Conservation (phyloP, 2,329 filamentous ascomycete genomes). For the Scedosporium boydii region DNA sequence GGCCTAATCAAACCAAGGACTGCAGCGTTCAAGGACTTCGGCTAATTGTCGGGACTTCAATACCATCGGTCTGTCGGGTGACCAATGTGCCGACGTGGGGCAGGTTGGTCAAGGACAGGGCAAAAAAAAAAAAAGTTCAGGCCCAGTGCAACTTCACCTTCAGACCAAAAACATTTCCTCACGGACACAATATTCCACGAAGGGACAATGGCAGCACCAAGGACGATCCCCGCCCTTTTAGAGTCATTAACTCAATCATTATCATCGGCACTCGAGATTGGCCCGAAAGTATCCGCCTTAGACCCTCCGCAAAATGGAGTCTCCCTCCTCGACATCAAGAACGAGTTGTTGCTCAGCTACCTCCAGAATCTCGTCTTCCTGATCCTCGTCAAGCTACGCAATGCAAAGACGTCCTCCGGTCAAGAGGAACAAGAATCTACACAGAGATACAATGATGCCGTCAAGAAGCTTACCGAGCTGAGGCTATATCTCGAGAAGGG, state of each 20-base stretch:
- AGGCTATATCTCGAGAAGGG: slow-evolving; percentile 91
- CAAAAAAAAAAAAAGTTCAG: not conserved
- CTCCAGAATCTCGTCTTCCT: slow-evolving; percentile 89
- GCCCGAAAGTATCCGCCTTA: slow-evolving; percentile 52
- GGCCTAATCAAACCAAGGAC: too few species aligned
- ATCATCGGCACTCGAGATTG: slow-evolving; percentile 55
- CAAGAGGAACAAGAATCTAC: slow-evolving; percentile 3
- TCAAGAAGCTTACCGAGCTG: slow-evolving; percentile 81
- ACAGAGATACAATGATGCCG: slow-evolving; percentile 39
- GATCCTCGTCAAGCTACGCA: slow-evolving; percentile 70
- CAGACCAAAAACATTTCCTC: slow-evolving; percentile 7
- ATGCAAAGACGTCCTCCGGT: slow-evolving; percentile 19
- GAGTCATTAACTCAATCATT: slow-evolving; percentile 49
- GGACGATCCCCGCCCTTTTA: slow-evolving; percentile 38
- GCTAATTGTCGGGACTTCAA: not conserved
- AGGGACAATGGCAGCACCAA: slow-evolving; percentile 35
- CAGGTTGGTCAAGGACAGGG: not conserved
- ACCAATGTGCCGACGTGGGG: not conserved
- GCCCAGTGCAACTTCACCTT: not conserved
- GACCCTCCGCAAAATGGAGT: slow-evolving; percentile 77
- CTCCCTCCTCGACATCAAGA: slow-evolving; percentile 90
- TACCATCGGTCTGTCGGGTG: not conserved
- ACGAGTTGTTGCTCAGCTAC: slow-evolving; percentile 93
- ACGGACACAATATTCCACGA: slow-evolving; percentile 13
- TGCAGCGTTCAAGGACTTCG: not conserved